Evolutionary conservation across 495 filamentous ascomycete genomes (phyloP), one percentile per base, ranked within the genome.

Genomic region (Trichoderma parareesei): DNA sequence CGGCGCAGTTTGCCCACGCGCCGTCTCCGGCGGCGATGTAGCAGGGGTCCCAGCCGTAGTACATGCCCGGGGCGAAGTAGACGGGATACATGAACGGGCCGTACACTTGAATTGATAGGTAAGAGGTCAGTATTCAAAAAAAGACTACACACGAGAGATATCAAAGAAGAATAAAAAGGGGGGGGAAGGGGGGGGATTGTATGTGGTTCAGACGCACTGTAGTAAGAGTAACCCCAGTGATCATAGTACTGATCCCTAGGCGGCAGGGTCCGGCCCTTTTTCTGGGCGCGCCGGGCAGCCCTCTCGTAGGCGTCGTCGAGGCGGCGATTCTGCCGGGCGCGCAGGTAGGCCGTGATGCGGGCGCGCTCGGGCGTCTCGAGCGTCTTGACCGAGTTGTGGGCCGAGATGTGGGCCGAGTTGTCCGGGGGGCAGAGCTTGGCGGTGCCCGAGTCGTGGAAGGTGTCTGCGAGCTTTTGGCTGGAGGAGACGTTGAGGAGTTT

Each of bases 401-500:
- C 78, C 7, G 84, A 87, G 73, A 93, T 89, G 73, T 93, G 90
- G 1, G 87, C 84, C 67, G 84, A 85, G 62, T 81, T 84, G 65
- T 81, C 68, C 2, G 82, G 82, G 4, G 85, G 81, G 66, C 78
- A 81, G 59, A 80, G 70, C 55, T 84, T 69, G 20, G 86, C 80
- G 1, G 76, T 78, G 66, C 85, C 82, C 10, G 83, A 81, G 10
- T 72, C 68, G 67, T 84, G 77, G 69, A 87, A 82, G 66, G 80
- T 74, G 60, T 84, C 77, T 60, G 81, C 73, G 38, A 85, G 82
- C 61, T 79, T 81, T 65, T 82, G 78, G 20, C 77, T 75, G 60
- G 75, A 77, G 35, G 77, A 79, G 2, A 79, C 63, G 14, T 76
- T 71, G 9, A 83, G 71, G 10, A 75, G 60, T 55, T 71, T 74